Conservation (phyloP, 305 asterid species). For the Withania somnifera region DNA sequence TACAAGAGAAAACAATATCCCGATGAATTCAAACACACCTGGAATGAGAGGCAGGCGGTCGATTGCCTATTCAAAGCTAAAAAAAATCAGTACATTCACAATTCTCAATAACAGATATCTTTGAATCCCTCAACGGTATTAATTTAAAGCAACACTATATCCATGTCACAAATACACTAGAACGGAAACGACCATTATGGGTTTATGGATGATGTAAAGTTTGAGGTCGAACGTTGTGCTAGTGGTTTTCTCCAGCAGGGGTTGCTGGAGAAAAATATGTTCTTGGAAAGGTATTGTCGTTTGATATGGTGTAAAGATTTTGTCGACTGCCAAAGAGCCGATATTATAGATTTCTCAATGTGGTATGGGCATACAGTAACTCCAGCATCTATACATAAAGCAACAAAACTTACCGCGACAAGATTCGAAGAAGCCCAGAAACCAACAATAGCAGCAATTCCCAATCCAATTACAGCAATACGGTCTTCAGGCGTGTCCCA, state of each 20-base stretch:
- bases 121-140: background rate
- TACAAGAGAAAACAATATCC: conserved; percentile 69
- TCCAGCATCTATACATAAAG: background rate
- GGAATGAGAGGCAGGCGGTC: conserved; percentile 74
- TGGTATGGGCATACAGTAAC: background rate
- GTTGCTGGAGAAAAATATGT: background rate
- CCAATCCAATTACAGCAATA: conserved; percentile 68
- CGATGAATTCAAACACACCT: conserved; percentile 60
- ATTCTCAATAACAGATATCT: background rate
- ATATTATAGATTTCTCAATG: background rate
- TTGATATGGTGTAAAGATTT: background rate
- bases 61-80: conserved; percentile 38
- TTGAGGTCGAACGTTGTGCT: background rate
- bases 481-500: conserved; percentile 91
- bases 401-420: conserved; percentile 39
- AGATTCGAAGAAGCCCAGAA: conserved; percentile 71
- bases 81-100: background rate
- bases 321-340: background rate
- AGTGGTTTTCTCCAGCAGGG: background rate
- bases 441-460: conserved; percentile 69
- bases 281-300: background rate
- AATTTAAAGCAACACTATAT: background rate
- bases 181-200: background rate
- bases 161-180: background rate
- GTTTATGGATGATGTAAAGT: background rate